Evolutionary conservation across 2,329 filamentous ascomycete species (phyloP).

Genomic region (Geosmithia morbida): DNA sequence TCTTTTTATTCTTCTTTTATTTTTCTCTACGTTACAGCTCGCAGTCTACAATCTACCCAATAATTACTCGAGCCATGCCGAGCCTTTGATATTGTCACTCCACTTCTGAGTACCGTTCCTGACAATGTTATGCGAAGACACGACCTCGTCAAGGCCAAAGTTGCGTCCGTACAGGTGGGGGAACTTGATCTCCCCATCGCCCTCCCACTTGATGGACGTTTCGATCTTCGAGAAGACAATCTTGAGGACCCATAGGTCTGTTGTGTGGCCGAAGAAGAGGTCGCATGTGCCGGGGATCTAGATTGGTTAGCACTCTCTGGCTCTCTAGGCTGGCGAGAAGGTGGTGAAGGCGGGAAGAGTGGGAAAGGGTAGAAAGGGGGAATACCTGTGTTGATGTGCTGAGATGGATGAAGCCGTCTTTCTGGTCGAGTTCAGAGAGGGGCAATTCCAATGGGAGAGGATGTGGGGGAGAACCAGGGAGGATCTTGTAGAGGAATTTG

Average conservation of each 20-base stretch:
- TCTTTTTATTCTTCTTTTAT: too few relatives aligned
- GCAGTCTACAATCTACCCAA: too few relatives aligned
- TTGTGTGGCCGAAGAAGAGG: constrained; percentile 24
- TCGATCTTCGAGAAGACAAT: constrained; percentile 31
- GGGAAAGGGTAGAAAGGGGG: neutral
- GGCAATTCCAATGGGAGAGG: constrained; percentile 40
- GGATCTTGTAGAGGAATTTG: constrained; percentile 45
- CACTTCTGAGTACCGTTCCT: constrained; percentile 29
- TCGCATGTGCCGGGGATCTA: constrained; percentile 29
- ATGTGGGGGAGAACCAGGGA: constrained; percentile 33
- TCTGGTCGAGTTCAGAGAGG: constrained; percentile 41
- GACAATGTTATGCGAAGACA: constrained; percentile 28
- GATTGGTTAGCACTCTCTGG: neutral
- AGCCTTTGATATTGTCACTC: constrained; percentile 25
- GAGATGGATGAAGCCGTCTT: constrained; percentile 48
- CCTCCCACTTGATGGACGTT: constrained; percentile 36
- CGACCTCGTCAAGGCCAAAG: constrained; percentile 37
- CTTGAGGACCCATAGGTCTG: constrained; percentile 36
- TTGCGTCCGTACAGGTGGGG: constrained; percentile 42
- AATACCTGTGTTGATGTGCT: constrained; percentile 40
- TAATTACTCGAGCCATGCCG: constrained; percentile 23
- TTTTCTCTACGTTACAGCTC: too few relatives aligned
- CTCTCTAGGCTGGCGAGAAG: neutral
- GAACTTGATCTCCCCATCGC: constrained; percentile 22
- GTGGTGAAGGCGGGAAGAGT: neutral